These are phyloP conservation scores for Pyrenopolyporus hunteri DNA, from an alignment of 495 filamentous ascomycete genomes.

Conservation along the genomic window DNA sequence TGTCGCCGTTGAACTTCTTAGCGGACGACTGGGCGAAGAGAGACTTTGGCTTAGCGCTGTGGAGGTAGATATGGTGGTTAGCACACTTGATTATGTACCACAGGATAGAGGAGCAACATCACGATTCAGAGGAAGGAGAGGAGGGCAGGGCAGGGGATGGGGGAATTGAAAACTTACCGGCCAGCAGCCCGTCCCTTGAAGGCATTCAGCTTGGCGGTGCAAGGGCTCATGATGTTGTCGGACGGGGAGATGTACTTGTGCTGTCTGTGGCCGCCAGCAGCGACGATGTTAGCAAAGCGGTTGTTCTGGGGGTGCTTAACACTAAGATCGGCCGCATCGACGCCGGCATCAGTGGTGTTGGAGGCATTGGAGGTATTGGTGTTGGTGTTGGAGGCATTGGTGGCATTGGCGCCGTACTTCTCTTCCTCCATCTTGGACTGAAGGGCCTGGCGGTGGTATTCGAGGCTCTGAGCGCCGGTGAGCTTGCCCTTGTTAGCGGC, in stretches of 20 bases:
- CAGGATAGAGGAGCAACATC: background rate
- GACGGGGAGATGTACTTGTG: slow-evolving; percentile 87
- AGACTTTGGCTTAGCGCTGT: slow-evolving; percentile 66
- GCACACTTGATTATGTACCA: background rate
- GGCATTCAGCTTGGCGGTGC: slow-evolving; percentile 85
- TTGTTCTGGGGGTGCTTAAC: slow-evolving; percentile 16
- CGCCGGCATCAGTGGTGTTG: slow-evolving; percentile 10
- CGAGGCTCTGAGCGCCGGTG: slow-evolving; percentile 66
- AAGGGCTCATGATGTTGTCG: slow-evolving; percentile 90
- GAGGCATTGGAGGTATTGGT: background rate
- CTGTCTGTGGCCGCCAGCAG: slow-evolving; percentile 41
- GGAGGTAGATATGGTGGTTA: background rate
- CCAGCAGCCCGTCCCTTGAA: slow-evolving; percentile 81
- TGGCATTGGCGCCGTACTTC: slow-evolving; percentile 57
- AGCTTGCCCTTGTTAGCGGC: slow-evolving; percentile 44
- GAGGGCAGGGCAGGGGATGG: background rate
- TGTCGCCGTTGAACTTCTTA: slow-evolving; percentile 57
- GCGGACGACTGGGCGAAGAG: slow-evolving; percentile 66
- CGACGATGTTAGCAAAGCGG: slow-evolving; percentile 26
- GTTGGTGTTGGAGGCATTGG: background rate
- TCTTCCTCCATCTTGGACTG: slow-evolving; percentile 73
- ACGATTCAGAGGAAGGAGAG: background rate
- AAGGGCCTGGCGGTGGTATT: slow-evolving; percentile 79
- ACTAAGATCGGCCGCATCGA: slow-evolving; percentile 1
- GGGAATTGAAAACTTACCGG: slow-evolving; percentile 59